These are phyloP conservation scores for Claviceps sorghi DNA, from an alignment of 2,329 filamentous ascomycete genomes.

Conservation along the genomic window DNA sequence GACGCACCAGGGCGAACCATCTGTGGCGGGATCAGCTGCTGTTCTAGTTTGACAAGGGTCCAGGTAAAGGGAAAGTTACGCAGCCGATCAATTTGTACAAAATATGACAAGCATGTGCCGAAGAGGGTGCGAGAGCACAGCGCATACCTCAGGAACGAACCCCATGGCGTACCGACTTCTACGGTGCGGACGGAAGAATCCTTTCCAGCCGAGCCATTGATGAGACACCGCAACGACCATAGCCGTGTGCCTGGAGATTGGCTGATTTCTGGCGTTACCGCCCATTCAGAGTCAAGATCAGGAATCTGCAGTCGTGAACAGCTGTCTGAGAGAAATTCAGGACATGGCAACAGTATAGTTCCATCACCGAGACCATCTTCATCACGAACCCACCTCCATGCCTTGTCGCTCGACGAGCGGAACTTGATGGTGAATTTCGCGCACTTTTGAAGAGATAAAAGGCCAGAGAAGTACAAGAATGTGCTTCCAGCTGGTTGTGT, in stretches of 20 bases:
- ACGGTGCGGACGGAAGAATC: slow-evolving; percentile 42
- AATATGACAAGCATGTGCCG: background rate
- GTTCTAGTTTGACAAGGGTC: background rate
- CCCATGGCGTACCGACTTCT: slow-evolving; percentile 49
- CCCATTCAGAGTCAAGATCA: slow-evolving; percentile 40
- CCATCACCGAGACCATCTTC: slow-evolving; percentile 50
- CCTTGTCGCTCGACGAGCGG: slow-evolving; percentile 31
- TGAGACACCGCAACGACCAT: slow-evolving; percentile 49
- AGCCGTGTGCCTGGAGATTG: slow-evolving; percentile 55
- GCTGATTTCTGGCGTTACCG: slow-evolving; percentile 39
- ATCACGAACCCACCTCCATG: slow-evolving; percentile 60
- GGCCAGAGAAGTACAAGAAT: slow-evolving; percentile 39
- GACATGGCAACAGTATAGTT: slow-evolving; percentile 32
- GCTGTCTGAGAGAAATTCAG: slow-evolving; percentile 20
- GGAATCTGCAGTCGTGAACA: slow-evolving; percentile 39
- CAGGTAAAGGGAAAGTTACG: background rate
- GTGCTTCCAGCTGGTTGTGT: slow-evolving; percentile 10
- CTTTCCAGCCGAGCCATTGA: slow-evolving; percentile 41
- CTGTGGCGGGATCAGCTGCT: slow-evolving; percentile 21
- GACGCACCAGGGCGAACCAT: slow-evolving; percentile 70
- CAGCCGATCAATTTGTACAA: background rate
- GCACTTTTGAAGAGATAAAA: slow-evolving; percentile 31
- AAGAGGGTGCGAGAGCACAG: background rate
- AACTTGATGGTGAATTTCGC: slow-evolving; percentile 60
- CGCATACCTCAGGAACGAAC: slow-evolving; percentile 36